These are phyloP conservation scores for Sanguinoderma infundibulare DNA, from an alignment of 1,284 basidiomycete species.

Conservation along the genomic window DNA sequence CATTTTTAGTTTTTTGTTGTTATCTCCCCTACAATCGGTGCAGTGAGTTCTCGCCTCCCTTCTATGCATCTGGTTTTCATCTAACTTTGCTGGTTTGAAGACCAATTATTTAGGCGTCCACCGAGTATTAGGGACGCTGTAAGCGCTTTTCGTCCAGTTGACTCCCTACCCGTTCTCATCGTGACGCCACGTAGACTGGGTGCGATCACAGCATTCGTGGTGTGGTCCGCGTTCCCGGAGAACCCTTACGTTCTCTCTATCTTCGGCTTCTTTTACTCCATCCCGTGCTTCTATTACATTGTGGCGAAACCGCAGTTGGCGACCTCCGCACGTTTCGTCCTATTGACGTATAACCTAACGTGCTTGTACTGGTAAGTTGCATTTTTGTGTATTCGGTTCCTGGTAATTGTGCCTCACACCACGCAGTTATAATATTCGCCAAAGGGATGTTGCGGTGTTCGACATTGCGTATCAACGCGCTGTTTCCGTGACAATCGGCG, in stretches of 20 bases:
- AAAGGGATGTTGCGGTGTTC: slow-evolving; percentile 70
- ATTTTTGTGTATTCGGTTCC: neutral
- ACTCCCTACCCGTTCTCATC: neutral
- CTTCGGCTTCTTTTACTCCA: slow-evolving; percentile 89
- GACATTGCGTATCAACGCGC: slow-evolving; percentile 81
- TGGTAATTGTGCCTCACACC: neutral
- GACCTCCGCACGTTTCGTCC: slow-evolving; percentile 85
- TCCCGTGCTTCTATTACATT: slow-evolving; percentile 95
- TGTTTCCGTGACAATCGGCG: slow-evolving; percentile 84
- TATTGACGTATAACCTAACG: slow-evolving; percentile 90
- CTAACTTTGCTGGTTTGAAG: slow-evolving; percentile 43
- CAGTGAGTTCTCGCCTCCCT: slow-evolving; percentile 49
- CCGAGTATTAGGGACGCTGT: slow-evolving; percentile 86
- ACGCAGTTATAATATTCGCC: slow-evolving; percentile 80
- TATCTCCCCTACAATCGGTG: slow-evolving; percentile 87
- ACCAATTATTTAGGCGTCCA: slow-evolving; percentile 83
- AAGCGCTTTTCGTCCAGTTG: slow-evolving; percentile 33
- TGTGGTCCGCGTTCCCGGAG: slow-evolving; percentile 80
- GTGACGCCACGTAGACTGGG: slow-evolving; percentile 65
- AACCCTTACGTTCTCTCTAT: slow-evolving; percentile 77
- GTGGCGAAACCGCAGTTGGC: slow-evolving; percentile 80
- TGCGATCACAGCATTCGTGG: slow-evolving; percentile 73
- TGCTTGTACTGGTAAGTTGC: slow-evolving; percentile 79
- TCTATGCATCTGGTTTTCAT: slow-evolving; percentile 4
- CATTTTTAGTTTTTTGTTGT: slow-evolving; percentile 82